Conservation (phyloP, 2,329 filamentous ascomycete genomes). For the Botrytis porri region DNA sequence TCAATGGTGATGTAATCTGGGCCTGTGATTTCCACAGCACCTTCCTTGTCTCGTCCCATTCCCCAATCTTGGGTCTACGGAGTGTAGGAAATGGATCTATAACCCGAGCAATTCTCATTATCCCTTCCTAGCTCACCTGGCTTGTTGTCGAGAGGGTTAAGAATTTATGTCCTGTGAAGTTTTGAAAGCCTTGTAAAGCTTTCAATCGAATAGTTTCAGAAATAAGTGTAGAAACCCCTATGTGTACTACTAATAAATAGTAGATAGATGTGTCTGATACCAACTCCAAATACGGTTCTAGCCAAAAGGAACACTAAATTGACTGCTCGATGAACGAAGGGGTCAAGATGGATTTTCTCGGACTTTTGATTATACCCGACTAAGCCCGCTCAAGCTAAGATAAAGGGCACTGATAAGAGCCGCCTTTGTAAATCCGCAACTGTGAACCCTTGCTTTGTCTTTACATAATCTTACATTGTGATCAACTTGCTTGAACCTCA, state of each 20-base stretch:
- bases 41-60: background rate
- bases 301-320: background rate
- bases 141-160: background rate
- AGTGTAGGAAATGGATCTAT: background rate
- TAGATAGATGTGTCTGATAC: background rate
- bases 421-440: background rate
- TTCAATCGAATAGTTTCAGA: background rate
- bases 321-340: background rate
- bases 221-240: background rate
- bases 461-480: too few species aligned
- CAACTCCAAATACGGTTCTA: background rate
- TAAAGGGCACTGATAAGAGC: constrained; percentile 3
- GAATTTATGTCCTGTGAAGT: background rate
- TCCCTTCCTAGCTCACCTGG: background rate
- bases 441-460: background rate
- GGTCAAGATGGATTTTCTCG: background rate
- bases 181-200: background rate
- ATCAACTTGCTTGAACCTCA: background rate
- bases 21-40: background rate
- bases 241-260: background rate
- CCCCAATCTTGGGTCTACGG: background rate
- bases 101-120: background rate
- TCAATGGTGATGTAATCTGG: background rate
- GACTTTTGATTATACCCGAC: background rate
- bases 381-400: background rate